Percentiles rank a stretch among this genome's conserved stretches.
Evolutionary conservation across 2,329 filamentous ascomycete genomes (phyloP).

Genomic region (Pseudogymnoascus pannorum): DNA sequence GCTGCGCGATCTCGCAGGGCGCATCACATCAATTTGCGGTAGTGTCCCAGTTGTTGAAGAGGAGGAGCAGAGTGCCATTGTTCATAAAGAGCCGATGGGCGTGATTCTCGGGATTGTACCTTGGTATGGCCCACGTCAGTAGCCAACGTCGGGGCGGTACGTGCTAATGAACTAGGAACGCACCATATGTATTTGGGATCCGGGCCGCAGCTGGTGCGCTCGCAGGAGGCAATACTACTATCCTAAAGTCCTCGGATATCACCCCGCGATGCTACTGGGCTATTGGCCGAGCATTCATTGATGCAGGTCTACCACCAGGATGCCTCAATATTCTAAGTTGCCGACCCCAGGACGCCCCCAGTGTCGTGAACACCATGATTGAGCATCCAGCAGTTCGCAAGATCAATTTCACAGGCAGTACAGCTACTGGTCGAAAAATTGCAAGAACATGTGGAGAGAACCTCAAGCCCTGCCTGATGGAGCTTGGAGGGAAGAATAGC

Average conservation of each 20-base stretch:
- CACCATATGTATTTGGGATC: not conserved
- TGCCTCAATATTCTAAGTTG: conserved; percentile 54
- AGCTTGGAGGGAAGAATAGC: conserved; percentile 65
- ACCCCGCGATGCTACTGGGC: conserved; percentile 50
- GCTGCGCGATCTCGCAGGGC: conserved; percentile 45
- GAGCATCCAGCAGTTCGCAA: conserved; percentile 53
- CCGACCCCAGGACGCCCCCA: conserved; percentile 43
- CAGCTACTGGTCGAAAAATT: conserved; percentile 60
- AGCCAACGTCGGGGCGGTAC: not conserved
- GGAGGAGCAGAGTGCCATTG: conserved; percentile 43
- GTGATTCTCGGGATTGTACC: conserved; percentile 54
- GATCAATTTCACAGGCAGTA: conserved; percentile 71
- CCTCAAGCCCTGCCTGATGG: conserved; percentile 64
- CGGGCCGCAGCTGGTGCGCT: conserved; percentile 35
- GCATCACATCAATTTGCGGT: conserved; percentile 41
- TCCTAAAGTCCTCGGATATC: conserved; percentile 64
- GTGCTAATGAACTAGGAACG: not conserved
- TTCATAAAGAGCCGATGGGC: conserved; percentile 53
- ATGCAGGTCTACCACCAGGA: conserved; percentile 62
- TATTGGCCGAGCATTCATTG: conserved; percentile 54
- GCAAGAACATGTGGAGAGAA: conserved; percentile 54
- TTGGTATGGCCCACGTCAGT: conserved; percentile 37
- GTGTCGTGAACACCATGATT: conserved; percentile 49
- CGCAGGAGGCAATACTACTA: conserved; percentile 65
- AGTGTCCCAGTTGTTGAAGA: conserved; percentile 28